Evolutionary conservation across 179 eudicot genomes (phyloP).

Genomic region (Amaranthus tricolor): DNA sequence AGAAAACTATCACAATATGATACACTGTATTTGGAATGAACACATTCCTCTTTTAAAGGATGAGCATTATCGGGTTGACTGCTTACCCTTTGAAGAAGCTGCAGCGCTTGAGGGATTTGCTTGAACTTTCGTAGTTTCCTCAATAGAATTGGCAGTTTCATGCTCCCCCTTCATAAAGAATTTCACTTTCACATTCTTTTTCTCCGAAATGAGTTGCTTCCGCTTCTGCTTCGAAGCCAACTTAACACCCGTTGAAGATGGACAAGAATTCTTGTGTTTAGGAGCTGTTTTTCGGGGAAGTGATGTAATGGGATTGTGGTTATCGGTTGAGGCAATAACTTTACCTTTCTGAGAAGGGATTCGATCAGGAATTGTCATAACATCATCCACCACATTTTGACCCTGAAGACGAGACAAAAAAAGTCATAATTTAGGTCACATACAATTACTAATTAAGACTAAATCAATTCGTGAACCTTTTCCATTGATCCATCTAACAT

Average conservation of each 20-base stretch:
- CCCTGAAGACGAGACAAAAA: neutral
- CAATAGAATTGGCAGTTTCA: conserved; percentile 12
- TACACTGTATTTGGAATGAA: no score
- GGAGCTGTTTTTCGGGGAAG: conserved; percentile 1
- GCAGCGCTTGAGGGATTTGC: conserved; percentile 2
- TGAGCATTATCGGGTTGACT: neutral
- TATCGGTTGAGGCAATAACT: neutral
- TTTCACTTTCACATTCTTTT: conserved; percentile 16
- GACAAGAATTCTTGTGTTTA: conserved; percentile 8
- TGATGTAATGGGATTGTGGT: neutral
- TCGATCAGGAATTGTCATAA: neutral
- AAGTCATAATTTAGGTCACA: conserved; percentile 3
- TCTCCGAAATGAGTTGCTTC: conserved; percentile 14
- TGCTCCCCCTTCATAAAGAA: conserved; percentile 25
- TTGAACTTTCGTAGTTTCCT: neutral
- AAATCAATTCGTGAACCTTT: neutral
- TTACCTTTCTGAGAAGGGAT: conserved; percentile 24
- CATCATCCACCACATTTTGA: neutral
- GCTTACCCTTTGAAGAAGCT: conserved; percentile 9
- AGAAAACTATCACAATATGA: no score
- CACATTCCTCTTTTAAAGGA: neutral
- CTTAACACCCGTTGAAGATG: neutral
- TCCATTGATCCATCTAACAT: neutral
- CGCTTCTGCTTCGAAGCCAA: conserved; percentile 1
- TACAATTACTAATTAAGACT: neutral